Evolutionary conservation across 805 yeast species (phyloP), one percentile per base, ranked within the genome.

Genomic region (Scheffersomyces spartinae): DNA sequence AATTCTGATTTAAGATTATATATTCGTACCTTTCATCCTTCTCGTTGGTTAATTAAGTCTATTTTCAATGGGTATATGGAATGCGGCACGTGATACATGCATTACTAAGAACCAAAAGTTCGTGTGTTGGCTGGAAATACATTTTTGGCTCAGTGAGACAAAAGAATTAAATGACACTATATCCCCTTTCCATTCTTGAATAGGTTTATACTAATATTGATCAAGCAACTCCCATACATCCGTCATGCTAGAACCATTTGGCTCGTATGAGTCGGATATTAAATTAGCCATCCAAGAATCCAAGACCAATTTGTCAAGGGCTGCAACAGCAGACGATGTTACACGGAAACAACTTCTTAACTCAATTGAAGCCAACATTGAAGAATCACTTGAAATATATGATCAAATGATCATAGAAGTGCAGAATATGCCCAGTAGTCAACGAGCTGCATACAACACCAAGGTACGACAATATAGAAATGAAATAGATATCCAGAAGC

Each of bases 351-450:
- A 7, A 18, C 14, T 18, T 11, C 38, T 38, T 9, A 13, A 8
- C 20, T 5, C 12, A 13, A 17, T 72, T 3, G 85, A 80, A 42
- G 59, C 64, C 23, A 67, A 77, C 11, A 60, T 79, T n/a, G 94
- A 83, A 39, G 94, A 83, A 43, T 77, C 79, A 18, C 66, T 73
- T 28, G 94, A 82, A 43, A 63, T 82, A 20, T 51, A 84, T 22
- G 95, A 86, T 37, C 94, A 88, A 38, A 76, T 91, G 76, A 74
- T 74, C 15, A 63, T 88, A 21, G 97, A 88, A 47, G 78, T 86
- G 2, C 85, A 78, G 45, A 77, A 76, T 41, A 64, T 84, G 17
- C 83, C 95, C n/a, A 75, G 88, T 32, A 70, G 53, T 33, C 70
- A 61, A 33, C 61, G 95, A 34, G 71, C 91, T 0, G 51, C 69